phyloP scores from a whole-genome alignment of 805 yeast genomes.

The Ogataea paradorogensis region DNA sequence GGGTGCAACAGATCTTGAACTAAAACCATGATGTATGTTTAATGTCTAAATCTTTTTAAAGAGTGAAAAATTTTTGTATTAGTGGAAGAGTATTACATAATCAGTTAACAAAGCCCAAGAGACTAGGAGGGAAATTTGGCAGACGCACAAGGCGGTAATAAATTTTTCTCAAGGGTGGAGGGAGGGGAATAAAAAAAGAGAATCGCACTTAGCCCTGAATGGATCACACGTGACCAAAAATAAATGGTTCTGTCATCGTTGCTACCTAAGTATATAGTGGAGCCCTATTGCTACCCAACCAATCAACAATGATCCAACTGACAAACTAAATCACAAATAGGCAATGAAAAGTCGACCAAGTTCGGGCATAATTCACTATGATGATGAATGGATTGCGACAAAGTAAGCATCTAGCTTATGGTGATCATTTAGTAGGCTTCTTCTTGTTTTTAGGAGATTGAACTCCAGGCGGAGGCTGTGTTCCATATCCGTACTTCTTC shows the following conservation, averaged over 20 bases:
- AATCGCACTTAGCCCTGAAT: neutral
- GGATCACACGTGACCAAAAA: conserved; percentile 9
- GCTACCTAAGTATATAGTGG: conserved; percentile 11
- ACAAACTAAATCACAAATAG: conserved; percentile 16
- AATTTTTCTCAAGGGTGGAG: neutral
- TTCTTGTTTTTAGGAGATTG: conserved; percentile 30
- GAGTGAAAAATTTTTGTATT: conserved; percentile 21
- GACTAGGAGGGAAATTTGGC: neutral
- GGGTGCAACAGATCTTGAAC: conserved; percentile 99
- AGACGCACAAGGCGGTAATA: neutral
- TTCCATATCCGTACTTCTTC: conserved; percentile 54
- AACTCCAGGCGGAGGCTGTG: conserved; percentile 22
- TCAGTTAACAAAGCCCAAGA: conserved; percentile 1
- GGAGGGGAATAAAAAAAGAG: neutral
- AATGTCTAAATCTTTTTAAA: conserved; percentile 3
- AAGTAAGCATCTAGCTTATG: conserved; percentile 6
- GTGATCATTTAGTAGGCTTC: conserved; percentile 26
- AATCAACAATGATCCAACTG: conserved; percentile 6
- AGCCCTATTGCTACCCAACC: conserved; percentile 5
- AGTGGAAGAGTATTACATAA: conserved; percentile 3
- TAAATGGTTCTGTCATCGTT: conserved; percentile 5
- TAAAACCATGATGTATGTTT: conserved; percentile 60
- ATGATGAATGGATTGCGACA: conserved; percentile 9
- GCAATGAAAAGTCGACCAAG: conserved; percentile 4
- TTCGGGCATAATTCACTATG: conserved; percentile 4